phyloP scores from a whole-genome alignment of 345 rosid genomes.

The Eucalyptus decipiens region DNA sequence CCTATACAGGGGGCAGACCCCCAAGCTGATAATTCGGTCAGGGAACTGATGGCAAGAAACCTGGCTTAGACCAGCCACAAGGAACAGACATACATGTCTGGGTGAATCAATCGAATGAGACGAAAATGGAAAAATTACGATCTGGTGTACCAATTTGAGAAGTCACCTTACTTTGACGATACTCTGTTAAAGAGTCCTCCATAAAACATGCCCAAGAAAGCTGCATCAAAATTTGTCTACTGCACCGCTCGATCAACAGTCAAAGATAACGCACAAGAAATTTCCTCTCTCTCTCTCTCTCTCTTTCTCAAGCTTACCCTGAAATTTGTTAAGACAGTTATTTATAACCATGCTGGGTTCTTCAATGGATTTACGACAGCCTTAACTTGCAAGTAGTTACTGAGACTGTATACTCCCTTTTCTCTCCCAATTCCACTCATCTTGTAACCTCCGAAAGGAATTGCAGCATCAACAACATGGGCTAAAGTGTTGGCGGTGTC shows the following conservation, averaged over 20 bases:
- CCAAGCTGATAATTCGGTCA: not conserved
- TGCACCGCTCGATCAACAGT: not conserved
- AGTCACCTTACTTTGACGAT: not conserved
- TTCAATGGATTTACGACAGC: constrained; percentile 75
- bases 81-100: not conserved
- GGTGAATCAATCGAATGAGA: not conserved
- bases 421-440: constrained; percentile 93
- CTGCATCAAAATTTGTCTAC: not conserved
- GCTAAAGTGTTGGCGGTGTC: constrained; percentile 65
- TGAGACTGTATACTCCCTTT: constrained; percentile 72
- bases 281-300: too few species aligned
- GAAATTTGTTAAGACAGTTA: not conserved
- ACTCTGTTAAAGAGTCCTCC: not conserved
- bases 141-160: not conserved
- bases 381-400: constrained; percentile 81
- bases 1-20: not conserved
- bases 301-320: not conserved
- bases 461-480: constrained; percentile 60
- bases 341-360: constrained; percentile 86
- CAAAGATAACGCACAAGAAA: not conserved
- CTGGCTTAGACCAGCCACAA: not conserved
- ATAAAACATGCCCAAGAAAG: not conserved
- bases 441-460: constrained; percentile 94
- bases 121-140: not conserved
- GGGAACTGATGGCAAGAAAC: not conserved